Evolutionary conservation across 1,139 yeast species (phyloP), one percentile per base, ranked within the genome.

Genomic region (Scheffersomyces lignicola): DNA sequence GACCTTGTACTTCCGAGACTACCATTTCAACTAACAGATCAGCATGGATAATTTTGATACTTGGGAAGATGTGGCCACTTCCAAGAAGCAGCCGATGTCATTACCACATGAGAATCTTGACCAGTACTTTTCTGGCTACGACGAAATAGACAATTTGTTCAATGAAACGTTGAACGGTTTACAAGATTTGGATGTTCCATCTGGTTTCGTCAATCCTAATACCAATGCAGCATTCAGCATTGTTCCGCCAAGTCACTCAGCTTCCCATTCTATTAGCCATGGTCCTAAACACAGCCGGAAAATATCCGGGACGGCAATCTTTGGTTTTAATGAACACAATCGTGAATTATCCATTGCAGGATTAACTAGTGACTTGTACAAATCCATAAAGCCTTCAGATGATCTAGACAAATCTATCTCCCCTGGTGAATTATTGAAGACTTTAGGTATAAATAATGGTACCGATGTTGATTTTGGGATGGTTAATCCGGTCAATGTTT

Each of bases 301-400:
- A 40, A 54, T 58, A 21, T 76, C 82, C 56, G 85, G 84, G 7
- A 78, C 85, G 1, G 83, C 83, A 6, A 79, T 78, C 24, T 79
- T 79, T 52, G 85, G 85, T 0, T 78, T 73, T 44, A 58, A 66
- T 2, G 75, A 71, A 34, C 84, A 79, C 51, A 74, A 68, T 42
- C 65, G 75, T 35, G 78, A 71, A 20, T 52, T 78, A 16, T 69
- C 78, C 1, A 57, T 75, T 16, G 65, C 65, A n/a, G 78, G 78
- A 1, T 34, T 65, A 5, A 51, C 59, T 4, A 44, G 43, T 23
- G 58, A 52, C 33, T 33, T 53, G 5, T 52, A 47, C 34, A 56
- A 48, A 32, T 30, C 48, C 2, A 42, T 39, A n/a, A 51, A 42
- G 32, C 50, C 45, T 3, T 43, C 49, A 5, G 38, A 44, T 18